These are phyloP conservation scores for Dactylonectria estremocensis DNA, from an alignment of 2,329 filamentous ascomycete species.

Conservation along the genomic window DNA sequence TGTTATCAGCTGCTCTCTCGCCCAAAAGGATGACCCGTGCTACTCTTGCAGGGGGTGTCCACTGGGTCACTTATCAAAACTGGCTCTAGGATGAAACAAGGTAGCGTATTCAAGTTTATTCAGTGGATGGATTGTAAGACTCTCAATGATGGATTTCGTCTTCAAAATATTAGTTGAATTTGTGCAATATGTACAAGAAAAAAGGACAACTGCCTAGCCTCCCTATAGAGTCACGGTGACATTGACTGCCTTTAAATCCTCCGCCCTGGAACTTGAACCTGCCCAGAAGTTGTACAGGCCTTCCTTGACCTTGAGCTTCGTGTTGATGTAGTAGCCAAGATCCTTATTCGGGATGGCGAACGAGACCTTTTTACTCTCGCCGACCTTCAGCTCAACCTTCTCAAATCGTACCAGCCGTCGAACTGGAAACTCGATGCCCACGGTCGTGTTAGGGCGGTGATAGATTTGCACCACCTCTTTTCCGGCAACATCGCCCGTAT, in stretches of 20 bases:
- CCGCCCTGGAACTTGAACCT: conserved; percentile 48
- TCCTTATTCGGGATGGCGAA: conserved; percentile 46
- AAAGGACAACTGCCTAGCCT: neutral
- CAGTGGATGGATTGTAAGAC: neutral
- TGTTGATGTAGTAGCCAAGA: conserved; percentile 49
- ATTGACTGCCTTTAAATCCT: conserved; percentile 39
- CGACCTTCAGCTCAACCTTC: conserved; percentile 72
- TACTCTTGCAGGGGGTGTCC: too few relatives aligned
- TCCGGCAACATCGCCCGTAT: conserved; percentile 67
- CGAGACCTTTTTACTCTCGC: conserved; percentile 61
- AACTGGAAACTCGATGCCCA: conserved; percentile 62
- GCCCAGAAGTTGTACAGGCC: conserved; percentile 51
- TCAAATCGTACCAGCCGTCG: conserved; percentile 73
- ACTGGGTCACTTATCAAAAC: neutral
- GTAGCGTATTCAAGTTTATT: neutral
- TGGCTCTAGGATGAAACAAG: neutral
- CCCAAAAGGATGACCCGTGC: neutral
- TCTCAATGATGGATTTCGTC: neutral
- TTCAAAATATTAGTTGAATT: neutral
- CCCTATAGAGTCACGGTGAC: conserved; percentile 29
- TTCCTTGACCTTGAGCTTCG: conserved; percentile 41
- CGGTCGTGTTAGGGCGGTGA: conserved; percentile 63
- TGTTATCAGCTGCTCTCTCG: neutral
- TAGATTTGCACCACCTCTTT: conserved; percentile 69
- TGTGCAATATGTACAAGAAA: conserved; percentile 21